Conservation (phyloP, 768 basidiomycete genomes). For the Lactarius psammicola region DNA sequence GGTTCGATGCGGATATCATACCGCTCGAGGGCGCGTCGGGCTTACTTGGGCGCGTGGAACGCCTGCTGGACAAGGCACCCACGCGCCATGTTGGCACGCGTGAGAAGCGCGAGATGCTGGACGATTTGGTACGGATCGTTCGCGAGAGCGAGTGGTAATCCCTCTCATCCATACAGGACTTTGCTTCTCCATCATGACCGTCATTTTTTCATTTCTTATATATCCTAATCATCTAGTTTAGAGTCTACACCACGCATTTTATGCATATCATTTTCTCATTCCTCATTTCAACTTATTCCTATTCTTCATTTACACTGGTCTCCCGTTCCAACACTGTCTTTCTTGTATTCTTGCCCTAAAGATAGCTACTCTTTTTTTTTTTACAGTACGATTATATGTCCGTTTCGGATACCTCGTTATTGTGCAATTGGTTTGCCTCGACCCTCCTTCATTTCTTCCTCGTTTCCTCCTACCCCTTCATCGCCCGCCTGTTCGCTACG, state of each 20-base stretch:
- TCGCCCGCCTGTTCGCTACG: not conserved
- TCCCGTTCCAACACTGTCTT: not conserved
- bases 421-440: not conserved
- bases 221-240: slow-evolving; percentile 16
- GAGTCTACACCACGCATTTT: slow-evolving; percentile 4
- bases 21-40: slow-evolving; percentile 73
- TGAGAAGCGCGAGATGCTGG: slow-evolving; percentile 38
- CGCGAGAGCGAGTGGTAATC: slow-evolving; percentile 27
- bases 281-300: slow-evolving; percentile 21
- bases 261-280: slow-evolving; percentile 7
- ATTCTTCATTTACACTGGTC: slow-evolving; percentile 10
- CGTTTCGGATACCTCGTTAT: not conserved
- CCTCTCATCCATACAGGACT: not conserved
- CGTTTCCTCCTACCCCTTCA: not conserved
- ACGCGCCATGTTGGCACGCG: slow-evolving; percentile 42
- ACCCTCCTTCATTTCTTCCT: not conserved
- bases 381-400: not conserved
- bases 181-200: not conserved
- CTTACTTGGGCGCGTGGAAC: slow-evolving; percentile 61
- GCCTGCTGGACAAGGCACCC: slow-evolving; percentile 50
- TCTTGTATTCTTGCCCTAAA: slow-evolving; percentile 7
- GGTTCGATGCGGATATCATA: slow-evolving; percentile 71
- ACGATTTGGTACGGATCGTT: slow-evolving; percentile 28
- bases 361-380: not conserved
- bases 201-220: slow-evolving; percentile 9